These are phyloP conservation scores for Pachysandra terminalis DNA, from an alignment of 164 flowering plant species.

Conservation along the genomic window DNA sequence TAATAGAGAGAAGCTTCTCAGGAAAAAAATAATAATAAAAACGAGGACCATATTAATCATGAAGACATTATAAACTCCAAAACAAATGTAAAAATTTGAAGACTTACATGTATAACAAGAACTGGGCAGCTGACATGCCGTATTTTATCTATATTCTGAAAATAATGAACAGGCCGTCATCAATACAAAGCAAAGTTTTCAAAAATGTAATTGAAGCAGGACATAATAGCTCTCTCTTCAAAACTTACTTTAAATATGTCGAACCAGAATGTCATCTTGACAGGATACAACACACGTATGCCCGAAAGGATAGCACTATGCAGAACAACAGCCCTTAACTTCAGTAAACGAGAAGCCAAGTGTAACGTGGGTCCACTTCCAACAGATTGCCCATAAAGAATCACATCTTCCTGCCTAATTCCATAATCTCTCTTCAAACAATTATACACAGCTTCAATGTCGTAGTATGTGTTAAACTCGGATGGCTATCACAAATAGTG, in stretches of 20 bases:
- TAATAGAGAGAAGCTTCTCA: background rate
- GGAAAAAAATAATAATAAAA: background rate
- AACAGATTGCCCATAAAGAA: slow-evolving; percentile 90
- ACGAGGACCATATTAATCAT: background rate
- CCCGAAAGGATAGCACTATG: slow-evolving; percentile 96
- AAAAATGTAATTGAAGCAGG: background rate
- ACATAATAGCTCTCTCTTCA: background rate
- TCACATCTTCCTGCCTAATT: slow-evolving; percentile 76
- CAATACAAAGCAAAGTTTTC: slow-evolving; percentile 8
- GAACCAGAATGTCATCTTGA: slow-evolving; percentile 94
- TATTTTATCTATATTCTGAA: slow-evolving; percentile 96
- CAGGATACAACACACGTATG: slow-evolving; percentile 82
- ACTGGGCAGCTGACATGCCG: slow-evolving; percentile 74
- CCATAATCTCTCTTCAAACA: slow-evolving; percentile 81
- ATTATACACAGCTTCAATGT: slow-evolving; percentile 87
- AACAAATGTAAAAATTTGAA: background rate
- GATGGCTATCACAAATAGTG: slow-evolving; percentile 52
- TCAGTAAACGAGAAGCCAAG: slow-evolving; percentile 62
- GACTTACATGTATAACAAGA: slow-evolving; percentile 95
- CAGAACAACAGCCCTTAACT: slow-evolving; percentile 75
- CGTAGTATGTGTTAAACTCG: slow-evolving; percentile 87
- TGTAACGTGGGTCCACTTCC: slow-evolving; percentile 96
- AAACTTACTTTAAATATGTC: slow-evolving; percentile 85
- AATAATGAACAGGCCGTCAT: slow-evolving; percentile 4
- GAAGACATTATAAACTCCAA: background rate